Evolutionary conservation across 2,329 filamentous ascomycete genomes (phyloP), one percentile per base, ranked within the genome.

Genomic region (Curvularia sp.): DNA sequence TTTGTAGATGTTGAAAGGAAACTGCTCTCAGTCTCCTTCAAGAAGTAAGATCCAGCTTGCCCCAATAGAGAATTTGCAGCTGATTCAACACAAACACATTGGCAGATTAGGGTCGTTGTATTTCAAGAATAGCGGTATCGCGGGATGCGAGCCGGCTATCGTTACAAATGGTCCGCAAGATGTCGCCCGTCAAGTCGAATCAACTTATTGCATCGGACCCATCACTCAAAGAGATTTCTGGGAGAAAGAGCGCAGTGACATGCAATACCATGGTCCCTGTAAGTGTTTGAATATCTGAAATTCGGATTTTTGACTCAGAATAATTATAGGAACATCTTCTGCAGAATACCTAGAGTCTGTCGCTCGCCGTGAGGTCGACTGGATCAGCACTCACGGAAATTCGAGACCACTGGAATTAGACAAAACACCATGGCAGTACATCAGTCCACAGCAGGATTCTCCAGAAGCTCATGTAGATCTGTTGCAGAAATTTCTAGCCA

Each of bases 351-450:
- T 70, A 9, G 27, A 67, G 46, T 66, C 76, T 34, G 55, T 78
- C 47, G 75, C 70, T 56, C 50, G 61, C 28, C 70, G 73, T 55
- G 76, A 78, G 60, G 72, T 74, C 5, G 38, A 41, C 8, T 76
- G 72, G 65, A 67, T 77, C n/a, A 65, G 63, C 39, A 47, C 62
- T n/a, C 50, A 75, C 43, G 50, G 59, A 10, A 43, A 65, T 32
- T 53, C 74, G 38, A 70, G 72, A 1, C 55, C 63, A 28, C 68
- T 69, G 12, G 63, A 55, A 28, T 67, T 69, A 10, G 63, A 55
- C 13, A 19, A 72, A 18, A 69, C 61, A 18, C 60, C 78, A 43
- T 77, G 53, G 70, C 63, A 77, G 75, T 49, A 76, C 74, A 53
- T 60, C 57, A 25, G 66, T 70, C 25, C 78, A 77, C 41, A 66